Evolutionary conservation across 108 stramenopile species (phyloP), one percentile per base, ranked within the genome.

Genomic region (Mayamaea pseudoterrestris): DNA sequence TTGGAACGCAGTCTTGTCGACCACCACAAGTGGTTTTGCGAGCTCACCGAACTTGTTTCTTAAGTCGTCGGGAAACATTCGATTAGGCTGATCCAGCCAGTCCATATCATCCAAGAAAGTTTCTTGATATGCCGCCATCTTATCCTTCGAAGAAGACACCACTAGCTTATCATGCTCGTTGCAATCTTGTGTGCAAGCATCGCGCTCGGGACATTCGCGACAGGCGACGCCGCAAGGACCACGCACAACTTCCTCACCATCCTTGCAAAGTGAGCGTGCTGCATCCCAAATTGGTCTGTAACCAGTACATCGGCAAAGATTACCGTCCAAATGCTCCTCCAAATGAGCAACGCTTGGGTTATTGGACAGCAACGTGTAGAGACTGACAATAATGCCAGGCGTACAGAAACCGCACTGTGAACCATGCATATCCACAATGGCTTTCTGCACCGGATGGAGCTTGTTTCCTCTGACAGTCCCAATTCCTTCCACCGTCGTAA

Each of bases 381-480:
- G 44, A 6, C 89, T 73, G 65, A 95, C 87, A 40, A 95, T 73
- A 36, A 97, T 95, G 27, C 95, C 95, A 8, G 95, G 95, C 22
- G 95, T 97, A 53, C 95, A 97, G 63, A 88, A 97, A 23, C 92
- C 95, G 60, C 95, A 97, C 61, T 97, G 95, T 5, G 85, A 88
- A 13, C 93, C 95, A 53, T 97, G 95, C 71, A 88, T 47, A 41
- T 88, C 83, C 21, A 88, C 87, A 69, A 97, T 83, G 39, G 89
- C 81, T 54, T 76, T 53, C 67, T 97, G 95, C 37, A 97, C 66
- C 6, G 93, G 93, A 55, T 96, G 95, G 35, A 94, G 41, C 14
- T 82, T 69, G 53, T 62, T 74, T 4, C 70, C 65, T 32, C 86
- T 76, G 5, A 74, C 59, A 27, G 56, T 59, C 0, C 95, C 91